Evolutionary conservation across 2,329 filamentous ascomycete genomes (phyloP), one percentile per base, ranked within the genome.

Genomic region (Coniochaeta prunicola): DNA sequence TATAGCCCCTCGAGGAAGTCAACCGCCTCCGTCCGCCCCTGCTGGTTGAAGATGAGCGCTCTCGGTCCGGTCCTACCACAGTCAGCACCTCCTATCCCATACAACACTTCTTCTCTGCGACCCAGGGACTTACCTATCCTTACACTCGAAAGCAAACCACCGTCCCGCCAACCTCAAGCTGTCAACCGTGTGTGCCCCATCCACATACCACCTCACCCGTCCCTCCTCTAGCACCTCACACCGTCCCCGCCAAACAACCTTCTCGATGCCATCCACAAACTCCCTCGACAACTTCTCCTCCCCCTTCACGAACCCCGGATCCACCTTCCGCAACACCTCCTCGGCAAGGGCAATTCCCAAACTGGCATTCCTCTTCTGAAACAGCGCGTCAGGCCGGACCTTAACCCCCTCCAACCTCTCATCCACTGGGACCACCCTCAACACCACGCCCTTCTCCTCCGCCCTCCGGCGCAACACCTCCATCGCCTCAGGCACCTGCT

Each of bases 31-130:
- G 96, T 87, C 33, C 92, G 84, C 10, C 91, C 91, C 69, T 96
- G 91, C 72, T 97, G 93, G 72, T 97, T 97, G 79, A 97, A 97
- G 54, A 97, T 81, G 53, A 97, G 76, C 0, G 90, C 77, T 6
- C 65, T 70, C 50, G 53, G 53, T 15, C 53, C 53, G n/a, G 17
- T 55, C 53, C 33, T 55, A 12, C 15, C 8, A 3, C 19, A 21
- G 42, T 50, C 21, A 50, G 24, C 24, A 30, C n/a, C 24, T n/a
- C 21, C 24, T 30, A 12, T 30, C 24, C 26, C 73, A 50, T 10
- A 17, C 28, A 63, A 57, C 34, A 7, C 34, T 15, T 9, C 34
- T 15, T 4, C 12, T 15, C 34, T 13, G 34, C n/a, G n/a, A n/a
- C n/a, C n/a, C n/a, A n/a, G n/a, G n/a, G n/a, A 62, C 60, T 0